Conservation (phyloP, 441 rosid genomes). For the Euphorbia celastroides region DNA sequence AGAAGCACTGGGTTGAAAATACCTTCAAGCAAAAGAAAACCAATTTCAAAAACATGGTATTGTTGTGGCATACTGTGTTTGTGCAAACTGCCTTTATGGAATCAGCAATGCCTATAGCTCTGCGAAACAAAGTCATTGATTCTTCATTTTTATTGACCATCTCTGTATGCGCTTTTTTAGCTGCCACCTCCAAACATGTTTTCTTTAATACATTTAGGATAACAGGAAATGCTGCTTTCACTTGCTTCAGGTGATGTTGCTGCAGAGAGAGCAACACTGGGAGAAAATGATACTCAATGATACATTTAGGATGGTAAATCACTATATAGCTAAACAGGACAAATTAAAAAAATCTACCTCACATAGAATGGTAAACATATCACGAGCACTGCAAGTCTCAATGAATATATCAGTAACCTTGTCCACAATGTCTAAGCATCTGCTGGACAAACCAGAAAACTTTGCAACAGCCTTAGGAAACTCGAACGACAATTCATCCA, state of each 20-base stretch:
- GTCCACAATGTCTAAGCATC: constrained; percentile 45
- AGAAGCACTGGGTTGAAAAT: too few relatives aligned
- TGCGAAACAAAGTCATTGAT: constrained; percentile 39
- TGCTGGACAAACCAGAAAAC: constrained; percentile 43
- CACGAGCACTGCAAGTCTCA: constrained; percentile 63
- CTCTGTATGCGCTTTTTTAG: constrained; percentile 39
- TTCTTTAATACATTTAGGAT: constrained; percentile 52
- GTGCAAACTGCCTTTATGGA: constrained; percentile 44
- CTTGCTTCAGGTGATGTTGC: constrained; percentile 77
- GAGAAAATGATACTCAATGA: neutral
- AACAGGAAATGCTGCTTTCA: constrained; percentile 62
- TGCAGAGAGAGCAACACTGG: constrained; percentile 54
- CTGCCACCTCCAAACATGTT: constrained; percentile 32
- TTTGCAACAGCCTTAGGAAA: constrained; percentile 63
- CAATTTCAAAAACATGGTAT: constrained; percentile 7
- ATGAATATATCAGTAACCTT: constrained; percentile 41
- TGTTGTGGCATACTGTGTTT: constrained; percentile 48
- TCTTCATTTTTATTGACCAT: constrained; percentile 29
- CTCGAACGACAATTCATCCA: constrained; percentile 70
- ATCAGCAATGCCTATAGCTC: constrained; percentile 55
- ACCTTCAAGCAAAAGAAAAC: too few relatives aligned
- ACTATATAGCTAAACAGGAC: too few relatives aligned
- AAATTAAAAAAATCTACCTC: constrained; percentile 57
- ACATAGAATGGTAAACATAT: constrained; percentile 79
- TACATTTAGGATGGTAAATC: too few relatives aligned